Base-by-base conservation (phyloP, 208 protist species). In the Trypanosoma lewisi region DNA sequence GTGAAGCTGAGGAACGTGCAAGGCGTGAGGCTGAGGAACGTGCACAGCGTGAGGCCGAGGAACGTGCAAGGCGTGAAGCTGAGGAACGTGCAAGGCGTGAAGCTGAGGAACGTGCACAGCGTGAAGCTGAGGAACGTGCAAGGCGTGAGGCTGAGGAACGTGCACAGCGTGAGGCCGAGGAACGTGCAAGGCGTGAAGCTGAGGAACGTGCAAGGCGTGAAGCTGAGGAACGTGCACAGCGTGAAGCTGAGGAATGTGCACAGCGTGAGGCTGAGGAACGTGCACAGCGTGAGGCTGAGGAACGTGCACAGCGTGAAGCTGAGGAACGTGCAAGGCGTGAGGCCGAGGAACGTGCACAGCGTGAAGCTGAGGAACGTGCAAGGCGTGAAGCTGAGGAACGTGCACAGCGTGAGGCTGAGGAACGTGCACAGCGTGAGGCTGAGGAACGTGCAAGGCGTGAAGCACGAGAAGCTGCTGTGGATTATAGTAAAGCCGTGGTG, bases 1-100 rank as follows among this genome's bases (percentile, higher is more conserved):
- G 36, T 14, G 65, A 80, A 19, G 76, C 78, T 33, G 78, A 82
- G 31, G 75, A 79, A 52, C 53, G 75, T 27, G 98, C 60, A 25
- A 51, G 64, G 28, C 65, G 75, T 36, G 58, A 71, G 50, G 78
- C 73, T 2, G 58, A 78, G 30, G 82, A 75, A n/a, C n/a, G n/a
- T n/a, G n/a, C n/a, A n/a, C 8, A 39, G 36, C 36, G 36, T 39
- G 36, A 6, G 12, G 8, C 12, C n/a, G n/a, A n/a, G n/a, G n/a
- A n/a, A n/a, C n/a, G n/a, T n/a, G n/a, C n/a, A 11, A 21, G 12
- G 36, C 36, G 36, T 11, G 39, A 9, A 17, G 12, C 39, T 17
- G 39, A 62, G 33, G 67, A 78, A 12, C 36, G 30, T 30, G 37
- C 71, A 33, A 50, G 51, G 25, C 28, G 31, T 1, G 42, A 67